Evolutionary conservation across 2,329 filamentous ascomycete species (phyloP).

Genomic region (Didymella exigua): DNA sequence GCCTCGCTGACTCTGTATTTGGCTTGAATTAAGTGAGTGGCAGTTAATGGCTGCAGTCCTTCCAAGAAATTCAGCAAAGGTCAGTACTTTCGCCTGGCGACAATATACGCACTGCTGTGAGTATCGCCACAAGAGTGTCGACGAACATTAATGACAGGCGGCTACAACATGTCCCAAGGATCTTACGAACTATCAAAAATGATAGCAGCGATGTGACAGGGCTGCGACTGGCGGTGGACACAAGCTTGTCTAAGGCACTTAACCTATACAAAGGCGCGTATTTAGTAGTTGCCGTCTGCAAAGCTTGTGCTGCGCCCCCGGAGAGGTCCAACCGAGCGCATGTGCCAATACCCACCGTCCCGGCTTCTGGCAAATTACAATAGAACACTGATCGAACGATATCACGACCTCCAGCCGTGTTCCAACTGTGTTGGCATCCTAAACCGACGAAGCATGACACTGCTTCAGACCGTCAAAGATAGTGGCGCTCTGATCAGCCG

Average conservation of each 20-base stretch:
- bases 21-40: background rate
- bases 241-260: conserved; percentile 4
- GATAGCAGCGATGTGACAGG: background rate
- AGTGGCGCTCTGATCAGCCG: conserved; percentile 13
- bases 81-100: background rate
- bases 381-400: conserved; percentile 5
- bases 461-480: background rate
- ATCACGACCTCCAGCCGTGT: conserved; percentile 1
- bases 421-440: background rate
- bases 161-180: background rate
- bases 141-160: background rate
- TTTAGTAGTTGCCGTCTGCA: background rate
- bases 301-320: conserved; percentile 15
- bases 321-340: background rate
- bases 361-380: background rate
- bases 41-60: background rate
- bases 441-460: background rate
- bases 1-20: background rate
- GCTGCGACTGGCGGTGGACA: background rate
- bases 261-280: conserved; percentile 2
- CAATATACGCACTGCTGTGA: background rate
- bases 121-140: background rate
- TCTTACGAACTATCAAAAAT: background rate
- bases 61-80: background rate
- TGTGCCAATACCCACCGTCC: background rate